These are phyloP conservation scores for Tricholoma matsutake DNA, from an alignment of 768 basidiomycete species.

Conservation along the genomic window DNA sequence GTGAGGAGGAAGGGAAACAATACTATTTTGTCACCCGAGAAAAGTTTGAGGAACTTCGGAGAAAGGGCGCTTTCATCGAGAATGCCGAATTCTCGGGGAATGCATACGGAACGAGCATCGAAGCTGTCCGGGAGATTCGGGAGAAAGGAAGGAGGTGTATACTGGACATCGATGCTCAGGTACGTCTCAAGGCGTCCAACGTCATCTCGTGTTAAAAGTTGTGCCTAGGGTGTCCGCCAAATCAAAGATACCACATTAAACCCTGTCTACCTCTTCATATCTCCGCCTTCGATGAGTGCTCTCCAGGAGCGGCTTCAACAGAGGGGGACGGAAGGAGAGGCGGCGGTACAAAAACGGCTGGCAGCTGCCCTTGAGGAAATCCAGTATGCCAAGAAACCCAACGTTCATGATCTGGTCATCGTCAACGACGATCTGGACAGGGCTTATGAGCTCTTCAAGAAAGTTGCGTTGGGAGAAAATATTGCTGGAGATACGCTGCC, in stretches of 20 bases:
- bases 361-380: slow-evolving; percentile 78
- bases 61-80: slow-evolving; percentile 82
- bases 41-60: slow-evolving; percentile 69
- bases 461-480: slow-evolving; percentile 69
- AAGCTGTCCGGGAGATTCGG: slow-evolving; percentile 68
- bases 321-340: slow-evolving; percentile 83
- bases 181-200: slow-evolving; percentile 29
- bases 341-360: slow-evolving; percentile 70
- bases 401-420: slow-evolving; percentile 77
- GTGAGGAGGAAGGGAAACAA: slow-evolving; percentile 77
- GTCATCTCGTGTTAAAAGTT: slow-evolving; percentile 13
- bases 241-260: slow-evolving; percentile 80
- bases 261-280: slow-evolving; percentile 89
- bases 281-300: slow-evolving; percentile 75
- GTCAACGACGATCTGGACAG: slow-evolving; percentile 88
- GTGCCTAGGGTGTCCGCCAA: slow-evolving; percentile 80
- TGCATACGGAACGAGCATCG: slow-evolving; percentile 87
- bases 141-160: slow-evolving; percentile 78
- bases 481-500: slow-evolving; percentile 65
- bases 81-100: slow-evolving; percentile 92
- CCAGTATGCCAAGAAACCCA: slow-evolving; percentile 74
- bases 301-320: slow-evolving; percentile 69
- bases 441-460: slow-evolving; percentile 76
- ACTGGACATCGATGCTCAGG: slow-evolving; percentile 96
- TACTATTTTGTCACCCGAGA: slow-evolving; percentile 82